Percentiles rank a stretch among this genome's conserved stretches.
These are phyloP conservation scores for Sporothrix brunneoviolacea DNA, from an alignment of 2,329 filamentous ascomycete species.

Conservation along the genomic window DNA sequence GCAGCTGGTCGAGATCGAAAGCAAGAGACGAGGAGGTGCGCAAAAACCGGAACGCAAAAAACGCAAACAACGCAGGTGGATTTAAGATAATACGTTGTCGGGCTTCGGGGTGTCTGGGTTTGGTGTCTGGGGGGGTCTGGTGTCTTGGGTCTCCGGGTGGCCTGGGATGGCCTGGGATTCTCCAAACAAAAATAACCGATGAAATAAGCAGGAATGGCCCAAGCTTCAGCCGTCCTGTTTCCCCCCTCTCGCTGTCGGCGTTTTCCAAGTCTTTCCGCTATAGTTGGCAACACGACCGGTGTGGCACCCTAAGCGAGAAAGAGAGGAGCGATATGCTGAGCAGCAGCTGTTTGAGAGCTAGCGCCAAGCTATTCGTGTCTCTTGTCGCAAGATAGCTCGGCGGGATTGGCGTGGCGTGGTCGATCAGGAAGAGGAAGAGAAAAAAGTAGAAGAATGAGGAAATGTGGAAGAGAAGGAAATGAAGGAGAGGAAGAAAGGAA, in stretches of 20 bases:
- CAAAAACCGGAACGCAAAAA: no score
- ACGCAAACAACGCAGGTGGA: no score
- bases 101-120: no score
- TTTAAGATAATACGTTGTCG: no score
- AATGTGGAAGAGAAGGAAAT: not conserved
- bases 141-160: no score
- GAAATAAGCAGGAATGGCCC: slow-evolving; percentile 2
- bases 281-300: no score
- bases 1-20: not conserved
- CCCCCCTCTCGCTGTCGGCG: not conserved
- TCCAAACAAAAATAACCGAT: slow-evolving; percentile 1
- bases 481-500: not conserved
- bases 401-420: not conserved
- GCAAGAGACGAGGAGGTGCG: not conserved
- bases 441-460: not conserved
- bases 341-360: no score
- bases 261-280: not conserved
- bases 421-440: not conserved
- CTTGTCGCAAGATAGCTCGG: no score
- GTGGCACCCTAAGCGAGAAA: not conserved
- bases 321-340: no score
- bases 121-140: no score
- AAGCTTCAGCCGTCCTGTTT: slow-evolving; percentile 2
- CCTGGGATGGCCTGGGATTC: not conserved
- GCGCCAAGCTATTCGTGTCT: slow-evolving; percentile 1